Percentiles rank a stretch among this genome's conserved stretches.
Conservation (phyloP, 352 stramenopile genomes). For the Blastocystis sp. region DNA sequence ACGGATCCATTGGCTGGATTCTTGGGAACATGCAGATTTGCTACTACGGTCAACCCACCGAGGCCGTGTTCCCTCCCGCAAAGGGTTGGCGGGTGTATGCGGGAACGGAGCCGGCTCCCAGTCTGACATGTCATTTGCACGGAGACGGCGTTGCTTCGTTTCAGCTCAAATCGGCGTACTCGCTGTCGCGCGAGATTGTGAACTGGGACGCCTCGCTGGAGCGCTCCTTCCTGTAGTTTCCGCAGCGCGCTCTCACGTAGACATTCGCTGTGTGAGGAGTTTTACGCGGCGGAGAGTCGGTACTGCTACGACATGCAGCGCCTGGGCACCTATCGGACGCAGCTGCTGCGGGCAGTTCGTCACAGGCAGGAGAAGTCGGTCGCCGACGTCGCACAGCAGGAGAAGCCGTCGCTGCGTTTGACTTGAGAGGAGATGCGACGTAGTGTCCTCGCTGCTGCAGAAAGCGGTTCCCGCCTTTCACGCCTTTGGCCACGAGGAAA, state of each 20-base stretch:
- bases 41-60: conserved; percentile 6
- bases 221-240: background rate
- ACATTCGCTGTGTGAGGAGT: conserved; percentile 24
- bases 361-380: too few relatives aligned
- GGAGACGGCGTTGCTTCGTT: background rate
- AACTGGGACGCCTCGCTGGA: background rate
- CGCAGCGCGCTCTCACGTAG: background rate
- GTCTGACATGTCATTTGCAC: background rate
- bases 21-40: conserved; percentile 27
- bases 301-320: background rate
- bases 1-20: background rate
- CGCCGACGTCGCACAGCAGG: too few relatives aligned
- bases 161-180: background rate
- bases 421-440: too few relatives aligned
- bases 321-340: background rate
- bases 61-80: background rate
- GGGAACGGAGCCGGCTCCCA: background rate
- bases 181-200: background rate
- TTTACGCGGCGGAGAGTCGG: background rate
- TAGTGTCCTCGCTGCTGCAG: too few relatives aligned
- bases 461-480: too few relatives aligned
- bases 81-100: background rate
- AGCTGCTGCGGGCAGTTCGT: background rate
- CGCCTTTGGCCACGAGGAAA: too few relatives aligned
- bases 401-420: too few relatives aligned